A percentile compares a stretch with the other conserved stretches of the same genome.
Conservation (phyloP, 2,329 filamentous ascomycete genomes). For the Colletotrichum sidae region DNA sequence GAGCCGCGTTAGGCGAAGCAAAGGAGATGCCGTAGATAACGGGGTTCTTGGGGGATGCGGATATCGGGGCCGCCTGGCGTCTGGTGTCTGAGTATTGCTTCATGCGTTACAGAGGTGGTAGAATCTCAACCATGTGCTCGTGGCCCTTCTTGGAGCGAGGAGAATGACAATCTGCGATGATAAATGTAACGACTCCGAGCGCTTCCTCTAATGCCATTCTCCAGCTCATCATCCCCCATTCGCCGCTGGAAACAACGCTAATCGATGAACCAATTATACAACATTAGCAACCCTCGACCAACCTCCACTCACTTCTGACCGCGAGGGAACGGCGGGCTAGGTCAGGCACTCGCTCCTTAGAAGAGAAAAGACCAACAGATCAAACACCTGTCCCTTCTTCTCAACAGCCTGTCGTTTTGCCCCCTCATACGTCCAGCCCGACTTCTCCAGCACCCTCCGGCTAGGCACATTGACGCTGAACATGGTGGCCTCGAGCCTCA, state of each 20-base stretch:
- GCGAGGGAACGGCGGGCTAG: background rate
- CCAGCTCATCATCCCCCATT: no score
- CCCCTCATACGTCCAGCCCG: slow-evolving; percentile 59
- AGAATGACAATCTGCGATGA: no score
- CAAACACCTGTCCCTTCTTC: slow-evolving; percentile 55
- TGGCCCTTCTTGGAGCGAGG: no score
- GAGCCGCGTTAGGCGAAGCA: slow-evolving; percentile 11
- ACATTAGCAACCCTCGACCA: background rate
- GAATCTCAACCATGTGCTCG: no score
- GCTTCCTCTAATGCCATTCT: no score
- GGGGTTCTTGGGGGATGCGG: no score
- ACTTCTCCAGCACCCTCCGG: slow-evolving; percentile 53
- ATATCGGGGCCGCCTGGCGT: no score
- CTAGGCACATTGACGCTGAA: slow-evolving; percentile 56
- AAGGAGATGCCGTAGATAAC: slow-evolving; percentile 5
- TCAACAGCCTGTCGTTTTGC: slow-evolving; percentile 51
- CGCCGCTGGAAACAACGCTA: no score
- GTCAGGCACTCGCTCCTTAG: slow-evolving; percentile 48
- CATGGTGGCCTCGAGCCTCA: slow-evolving; percentile 55
- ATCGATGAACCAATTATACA: no score
- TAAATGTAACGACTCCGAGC: no score
- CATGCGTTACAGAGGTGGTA: no score
- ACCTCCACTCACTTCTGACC: background rate
- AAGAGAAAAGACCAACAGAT: slow-evolving; percentile 52
- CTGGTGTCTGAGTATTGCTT: no score